These are phyloP conservation scores for Yarrowia sp. DNA, from an alignment of 805 yeast species.

Conservation along the genomic window DNA sequence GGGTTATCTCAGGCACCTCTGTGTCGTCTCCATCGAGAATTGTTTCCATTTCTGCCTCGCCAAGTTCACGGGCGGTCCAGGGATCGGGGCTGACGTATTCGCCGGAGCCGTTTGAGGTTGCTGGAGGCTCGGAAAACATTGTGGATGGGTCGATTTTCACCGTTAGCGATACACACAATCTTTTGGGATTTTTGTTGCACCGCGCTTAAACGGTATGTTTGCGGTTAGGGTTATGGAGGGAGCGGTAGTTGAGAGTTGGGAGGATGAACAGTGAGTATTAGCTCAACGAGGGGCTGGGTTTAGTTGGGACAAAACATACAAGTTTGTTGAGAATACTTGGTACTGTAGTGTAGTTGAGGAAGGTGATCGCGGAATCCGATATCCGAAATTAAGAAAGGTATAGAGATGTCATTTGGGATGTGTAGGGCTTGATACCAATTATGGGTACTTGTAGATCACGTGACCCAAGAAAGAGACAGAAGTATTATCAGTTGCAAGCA, in stretches of 20 bases:
- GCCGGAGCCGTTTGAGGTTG: conserved; percentile 7
- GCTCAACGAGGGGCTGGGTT: no score
- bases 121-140: conserved; percentile 15
- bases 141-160: background rate
- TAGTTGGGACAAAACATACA: no score
- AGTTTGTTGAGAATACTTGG: no score
- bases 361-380: no score
- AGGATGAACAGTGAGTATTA: no score
- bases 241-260: background rate
- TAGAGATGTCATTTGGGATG: no score
- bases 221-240: conserved; percentile 16
- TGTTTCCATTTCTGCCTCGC: conserved; percentile 20
- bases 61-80: conserved; percentile 4
- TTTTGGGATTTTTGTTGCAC: conserved; percentile 30
- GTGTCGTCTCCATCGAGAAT: conserved; percentile 21
- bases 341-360: no score
- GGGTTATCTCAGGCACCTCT: conserved; percentile 6
- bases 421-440: no score
- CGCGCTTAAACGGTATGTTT: conserved; percentile 14
- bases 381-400: no score
- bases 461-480: no score
- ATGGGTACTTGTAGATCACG: no score
- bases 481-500: no score
- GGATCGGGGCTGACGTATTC: background rate
- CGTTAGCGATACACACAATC: conserved; percentile 7